Evolutionary conservation across 2,329 filamentous ascomycete species (phyloP), one percentile per base, ranked within the genome.

Genomic region (Camillea tinctor): DNA sequence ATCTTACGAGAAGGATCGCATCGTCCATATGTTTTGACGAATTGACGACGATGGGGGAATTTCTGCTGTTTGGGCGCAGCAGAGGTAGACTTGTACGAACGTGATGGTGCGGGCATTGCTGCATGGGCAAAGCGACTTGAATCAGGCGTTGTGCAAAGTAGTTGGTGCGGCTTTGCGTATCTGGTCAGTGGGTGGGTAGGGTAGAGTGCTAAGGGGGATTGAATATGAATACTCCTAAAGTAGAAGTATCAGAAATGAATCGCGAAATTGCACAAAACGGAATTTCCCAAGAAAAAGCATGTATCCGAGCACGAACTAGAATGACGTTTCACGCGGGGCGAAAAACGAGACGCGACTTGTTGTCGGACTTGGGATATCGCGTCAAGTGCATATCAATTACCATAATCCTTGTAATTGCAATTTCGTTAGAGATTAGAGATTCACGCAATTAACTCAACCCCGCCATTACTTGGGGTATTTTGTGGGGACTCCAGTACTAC

Each of bases 371-470:
- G 20, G 19, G n/a, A 26, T 63, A 56, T 64, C 69, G 69, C 69
- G 69, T 71, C 68, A 64, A 67, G 57, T 71, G 64, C 66, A 71
- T 71, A 71, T 66, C 61, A 66, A 66, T 67, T 69, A 67, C 44
- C 17, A 6, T 24, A 48, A 5, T 30, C 54, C 26, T 19, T 58
- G 22, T 71, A 67, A 50, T 50, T 62, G 53, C 63, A 69, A 63
- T 55, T 54, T 54, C 57, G 17, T 54, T 60, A 55, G 58, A 57
- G 24, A 4, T 26, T 26, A 26, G 24, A 26, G 24, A 26, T 26
- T 26, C 24, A 8, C 24, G 24, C 24, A 4, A 26, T 26, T 8
- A 26, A 26, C 4, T 4, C 24, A 26, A n/a, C 24, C 24, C 24
- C 24, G 24, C 24, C 24, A 26, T 26, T 8, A 4, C 24, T 8